Evolutionary conservation across 352 stramenopile species (phyloP).

Genomic region (Phytopythium aichiense): DNA sequence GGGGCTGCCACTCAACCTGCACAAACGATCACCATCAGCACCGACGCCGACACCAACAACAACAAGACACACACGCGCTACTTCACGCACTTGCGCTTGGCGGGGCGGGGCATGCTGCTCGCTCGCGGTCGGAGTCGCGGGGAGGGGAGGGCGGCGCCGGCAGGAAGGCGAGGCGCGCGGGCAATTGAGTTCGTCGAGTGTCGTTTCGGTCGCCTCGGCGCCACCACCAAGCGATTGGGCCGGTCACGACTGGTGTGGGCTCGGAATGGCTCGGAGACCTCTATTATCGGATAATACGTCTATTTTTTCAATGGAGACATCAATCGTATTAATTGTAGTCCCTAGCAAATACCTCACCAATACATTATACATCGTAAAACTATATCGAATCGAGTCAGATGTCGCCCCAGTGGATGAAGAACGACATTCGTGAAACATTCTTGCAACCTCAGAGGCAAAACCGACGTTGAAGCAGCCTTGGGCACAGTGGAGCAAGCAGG

Average conservation of each 20-base stretch:
- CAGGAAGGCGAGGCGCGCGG: conserved; percentile 5
- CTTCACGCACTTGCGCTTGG: conserved; percentile 41
- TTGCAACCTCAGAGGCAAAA: neutral
- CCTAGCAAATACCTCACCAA: too few species aligned
- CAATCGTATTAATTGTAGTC: too few species aligned
- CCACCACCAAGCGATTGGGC: conserved; percentile 15
- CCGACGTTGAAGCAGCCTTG: conserved; percentile 8
- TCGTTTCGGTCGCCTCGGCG: conserved; percentile 23
- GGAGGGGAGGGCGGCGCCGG: neutral
- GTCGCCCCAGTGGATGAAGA: too few species aligned
- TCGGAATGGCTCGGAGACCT: too few species aligned
- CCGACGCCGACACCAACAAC: neutral
- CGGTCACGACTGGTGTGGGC: conserved; percentile 30
- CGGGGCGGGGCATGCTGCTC: conserved; percentile 38
- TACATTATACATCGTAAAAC: neutral
- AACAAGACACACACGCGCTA: neutral
- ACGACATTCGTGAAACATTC: too few species aligned
- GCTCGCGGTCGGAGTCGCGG: neutral
- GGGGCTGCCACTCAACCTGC: conserved; percentile 24
- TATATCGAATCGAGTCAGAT: too few species aligned
- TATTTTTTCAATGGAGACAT: too few species aligned
- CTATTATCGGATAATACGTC: too few species aligned
- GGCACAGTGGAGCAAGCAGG: neutral
- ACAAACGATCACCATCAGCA: neutral
- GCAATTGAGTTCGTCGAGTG: conserved; percentile 11